phyloP scores from a whole-genome alignment of 139 green algal genomes.

The Chlamydomonas asymmetrica region DNA sequence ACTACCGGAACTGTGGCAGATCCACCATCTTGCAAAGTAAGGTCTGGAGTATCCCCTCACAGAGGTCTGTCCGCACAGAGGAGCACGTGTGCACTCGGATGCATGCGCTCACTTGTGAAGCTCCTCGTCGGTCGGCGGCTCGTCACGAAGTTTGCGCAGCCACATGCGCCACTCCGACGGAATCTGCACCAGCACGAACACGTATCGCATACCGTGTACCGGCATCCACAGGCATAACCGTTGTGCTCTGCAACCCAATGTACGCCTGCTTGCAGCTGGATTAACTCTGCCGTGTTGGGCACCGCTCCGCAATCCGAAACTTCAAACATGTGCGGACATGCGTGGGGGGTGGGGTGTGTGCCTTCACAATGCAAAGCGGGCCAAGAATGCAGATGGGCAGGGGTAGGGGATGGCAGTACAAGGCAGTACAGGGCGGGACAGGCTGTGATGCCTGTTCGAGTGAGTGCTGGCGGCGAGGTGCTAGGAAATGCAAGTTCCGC shows the following conservation, averaged over 20 bases:
- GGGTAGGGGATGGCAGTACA: neutral
- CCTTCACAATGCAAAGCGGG: too few relatives aligned
- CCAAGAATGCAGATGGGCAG: neutral
- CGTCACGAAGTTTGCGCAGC: constrained; percentile 37
- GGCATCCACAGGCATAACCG: neutral
- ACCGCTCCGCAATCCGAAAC: neutral
- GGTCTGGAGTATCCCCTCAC: too few relatives aligned
- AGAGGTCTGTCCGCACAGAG: too few relatives aligned
- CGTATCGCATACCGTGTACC: neutral
- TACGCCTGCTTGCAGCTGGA: neutral
- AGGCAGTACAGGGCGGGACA: too few relatives aligned
- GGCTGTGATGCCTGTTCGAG: too few relatives aligned
- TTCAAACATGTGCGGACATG: neutral
- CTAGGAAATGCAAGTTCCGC: too few relatives aligned
- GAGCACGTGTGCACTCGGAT: neutral
- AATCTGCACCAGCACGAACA: constrained; percentile 5
- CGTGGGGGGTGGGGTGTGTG: too few relatives aligned
- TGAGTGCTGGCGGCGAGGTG: too few relatives aligned
- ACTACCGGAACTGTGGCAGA: neutral
- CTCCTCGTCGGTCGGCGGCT: constrained; percentile 43
- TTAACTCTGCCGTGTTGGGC: neutral
- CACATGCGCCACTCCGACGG: constrained; percentile 55
- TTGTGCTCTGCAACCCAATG: neutral
- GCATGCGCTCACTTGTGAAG: constrained; percentile 28
- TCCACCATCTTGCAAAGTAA: neutral